Evolutionary conservation across 768 basidiomycete species (phyloP).

Genomic region (Boletus reticuloceps): DNA sequence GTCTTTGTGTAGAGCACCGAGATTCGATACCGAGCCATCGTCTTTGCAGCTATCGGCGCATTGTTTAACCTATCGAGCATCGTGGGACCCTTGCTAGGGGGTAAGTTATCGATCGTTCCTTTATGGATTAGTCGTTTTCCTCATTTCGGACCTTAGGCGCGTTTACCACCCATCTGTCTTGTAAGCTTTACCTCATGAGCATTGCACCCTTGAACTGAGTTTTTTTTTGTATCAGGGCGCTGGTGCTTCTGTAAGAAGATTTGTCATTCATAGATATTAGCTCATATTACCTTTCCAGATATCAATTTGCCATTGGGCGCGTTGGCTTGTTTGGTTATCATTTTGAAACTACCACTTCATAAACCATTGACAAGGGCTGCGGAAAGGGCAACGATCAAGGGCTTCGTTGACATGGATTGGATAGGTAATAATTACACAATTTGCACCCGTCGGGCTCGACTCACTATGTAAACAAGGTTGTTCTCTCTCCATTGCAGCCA

Average conservation of each 20-base stretch:
- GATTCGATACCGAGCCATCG: slow-evolving; percentile 6
- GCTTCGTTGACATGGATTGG: slow-evolving; percentile 11
- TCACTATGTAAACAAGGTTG: slow-evolving; percentile 8
- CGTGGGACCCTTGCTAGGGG: slow-evolving; percentile 12
- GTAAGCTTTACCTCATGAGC: background rate
- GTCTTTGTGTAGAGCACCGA: background rate
- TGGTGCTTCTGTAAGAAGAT: slow-evolving; percentile 17
- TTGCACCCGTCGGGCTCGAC: background rate
- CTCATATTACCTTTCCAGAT: slow-evolving; percentile 3
- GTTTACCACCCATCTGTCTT: slow-evolving; percentile 10
- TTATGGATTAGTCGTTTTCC: background rate
- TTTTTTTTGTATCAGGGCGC: slow-evolving; percentile 5
- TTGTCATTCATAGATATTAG: background rate
- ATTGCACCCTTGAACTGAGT: background rate
- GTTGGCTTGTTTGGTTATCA: slow-evolving; percentile 3
- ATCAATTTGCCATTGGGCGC: slow-evolving; percentile 14
- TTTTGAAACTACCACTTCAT: slow-evolving; percentile 4
- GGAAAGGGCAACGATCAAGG: background rate
- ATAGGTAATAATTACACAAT: slow-evolving; percentile 1
- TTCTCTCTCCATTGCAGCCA: slow-evolving; percentile 9
- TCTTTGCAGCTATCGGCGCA: slow-evolving; percentile 11
- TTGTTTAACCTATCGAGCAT: slow-evolving; percentile 8
- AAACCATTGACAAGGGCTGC: background rate
- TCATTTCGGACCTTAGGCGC: slow-evolving; percentile 6
- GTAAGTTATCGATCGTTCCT: background rate